Evolutionary conservation across 2,329 filamentous ascomycete genomes (phyloP), one percentile per base, ranked within the genome.

Genomic region (Alternaria sp.): DNA sequence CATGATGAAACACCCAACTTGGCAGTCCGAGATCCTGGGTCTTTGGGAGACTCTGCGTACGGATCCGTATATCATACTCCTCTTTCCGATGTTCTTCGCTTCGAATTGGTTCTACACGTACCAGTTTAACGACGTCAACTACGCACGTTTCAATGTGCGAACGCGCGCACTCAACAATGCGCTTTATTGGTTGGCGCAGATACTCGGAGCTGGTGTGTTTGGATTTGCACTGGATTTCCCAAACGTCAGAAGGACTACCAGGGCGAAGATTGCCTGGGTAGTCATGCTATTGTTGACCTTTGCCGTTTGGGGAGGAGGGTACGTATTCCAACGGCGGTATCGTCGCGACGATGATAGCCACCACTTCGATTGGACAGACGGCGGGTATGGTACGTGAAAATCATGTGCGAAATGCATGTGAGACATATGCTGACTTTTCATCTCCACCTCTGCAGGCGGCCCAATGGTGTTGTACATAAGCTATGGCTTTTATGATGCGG

Each of bases 401-500:
- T 4, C 30, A 33, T 33, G 30, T 33, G 30, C 30, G 30, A 33
- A 15, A 33, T 33, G 30, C 30, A 33, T 2, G 30, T 33, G 30
- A 33, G 37, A 41, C 15, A 41, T 41, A 2, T 18, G 18, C 37
- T 41, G 37, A 41, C 37, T 41, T 41, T n/a, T 18, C 11, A 6
- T 18, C 37, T 18, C 5, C 6, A 18, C 37, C 37, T 6, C 2
- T 41, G 1, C 37, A 41, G 37, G 33, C 33, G 92, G 90, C 0
- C 91, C 91, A 11, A 92, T 96, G 89, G 92, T 96, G 79, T 80
- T 96, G 55, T 96, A 93, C 82, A 91, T 96, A 66, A 93, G 93
- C 79, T 96, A 94, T 76, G 93, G 93, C 25, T 90, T 95, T 78
- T 96, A 89, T 71, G 94, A 97, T 75, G 92, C 94, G 49, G 87